Conservation (phyloP, 169 alveolate species). For the Babesia sp. region DNA sequence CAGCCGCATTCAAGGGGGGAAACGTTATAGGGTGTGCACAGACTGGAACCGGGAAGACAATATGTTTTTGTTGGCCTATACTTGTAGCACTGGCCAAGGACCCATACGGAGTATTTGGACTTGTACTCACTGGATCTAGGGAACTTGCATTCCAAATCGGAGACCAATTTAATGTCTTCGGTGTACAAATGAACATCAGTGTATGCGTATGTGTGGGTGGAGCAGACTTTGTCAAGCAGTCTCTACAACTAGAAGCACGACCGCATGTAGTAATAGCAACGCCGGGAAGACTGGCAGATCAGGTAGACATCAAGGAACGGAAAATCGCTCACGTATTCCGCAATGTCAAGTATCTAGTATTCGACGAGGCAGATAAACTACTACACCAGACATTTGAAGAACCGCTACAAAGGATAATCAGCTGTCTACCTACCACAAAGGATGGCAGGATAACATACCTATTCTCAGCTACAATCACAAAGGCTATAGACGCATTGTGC, state of each 20-base stretch:
- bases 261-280: constrained; percentile 96
- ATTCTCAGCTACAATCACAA: constrained; percentile 96
- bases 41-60: constrained; percentile 99
- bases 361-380: constrained; percentile 97
- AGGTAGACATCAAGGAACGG: constrained; percentile 72
- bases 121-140: constrained; percentile 95
- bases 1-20: constrained; percentile 85
- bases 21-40: constrained; percentile 92
- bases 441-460: constrained; percentile 90
- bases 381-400: constrained; percentile 83
- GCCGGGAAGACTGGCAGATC: constrained; percentile 94
- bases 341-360: constrained; percentile 87
- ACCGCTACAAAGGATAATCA: constrained; percentile 74
- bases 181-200: constrained; percentile 85
- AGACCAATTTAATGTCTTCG: constrained; percentile 92
- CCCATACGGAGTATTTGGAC: constrained; percentile 93
- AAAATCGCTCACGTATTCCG: constrained; percentile 74
- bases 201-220: constrained; percentile 91
- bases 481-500: constrained; percentile 52
- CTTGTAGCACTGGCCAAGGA: constrained; percentile 90
- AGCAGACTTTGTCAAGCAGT: constrained; percentile 80
- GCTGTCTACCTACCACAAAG: constrained; percentile 72
- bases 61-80: constrained; percentile 94
- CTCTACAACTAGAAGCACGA: constrained; percentile 75
- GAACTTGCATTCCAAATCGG: constrained; percentile 94